A percentile compares a stretch with the other conserved stretches of the same genome.
Evolutionary conservation across 1,284 basidiomycete species (phyloP).

Genomic region (Cystobasidium pallidum): DNA sequence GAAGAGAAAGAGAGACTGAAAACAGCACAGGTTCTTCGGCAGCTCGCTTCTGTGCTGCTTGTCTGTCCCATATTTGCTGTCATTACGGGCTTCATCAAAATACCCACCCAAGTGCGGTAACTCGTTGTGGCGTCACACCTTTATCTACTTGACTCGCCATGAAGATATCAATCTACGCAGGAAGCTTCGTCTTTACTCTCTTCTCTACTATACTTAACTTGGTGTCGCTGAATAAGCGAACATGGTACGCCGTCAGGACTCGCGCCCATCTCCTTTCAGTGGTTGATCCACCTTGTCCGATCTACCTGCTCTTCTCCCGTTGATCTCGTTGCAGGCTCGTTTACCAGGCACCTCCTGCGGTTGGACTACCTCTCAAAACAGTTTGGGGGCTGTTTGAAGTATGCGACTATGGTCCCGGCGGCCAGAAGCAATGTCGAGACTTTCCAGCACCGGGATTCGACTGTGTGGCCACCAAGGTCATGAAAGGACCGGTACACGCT

Average conservation of each 20-base stretch:
- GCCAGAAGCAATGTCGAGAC: constrained; percentile 33
- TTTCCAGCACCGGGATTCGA: constrained; percentile 21
- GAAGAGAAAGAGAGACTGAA: no score
- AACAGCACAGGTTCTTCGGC: no score
- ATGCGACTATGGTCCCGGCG: constrained; percentile 20
- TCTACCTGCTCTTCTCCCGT: neutral
- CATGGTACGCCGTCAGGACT: constrained; percentile 2
- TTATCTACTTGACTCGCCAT: neutral
- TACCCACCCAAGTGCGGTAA: no score
- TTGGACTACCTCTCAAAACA: constrained; percentile 27
- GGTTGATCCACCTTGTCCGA: no score
- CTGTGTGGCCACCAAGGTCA: constrained; percentile 1
- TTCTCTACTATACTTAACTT: constrained; percentile 27
- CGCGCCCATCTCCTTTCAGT: neutral
- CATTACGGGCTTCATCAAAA: no score
- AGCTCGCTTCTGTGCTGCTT: no score
- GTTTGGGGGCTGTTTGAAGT: constrained; percentile 36
- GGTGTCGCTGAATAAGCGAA: constrained; percentile 11
- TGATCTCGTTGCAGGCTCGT: constrained; percentile 6
- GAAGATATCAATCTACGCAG: constrained; percentile 23
- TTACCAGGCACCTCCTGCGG: constrained; percentile 22
- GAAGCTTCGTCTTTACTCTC: constrained; percentile 33
- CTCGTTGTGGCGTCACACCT: neutral
- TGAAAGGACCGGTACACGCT: neutral
- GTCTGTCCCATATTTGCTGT: no score